Base-by-base conservation (phyloP, 306 rosid species). In the Cucurbita moschata region DNA sequence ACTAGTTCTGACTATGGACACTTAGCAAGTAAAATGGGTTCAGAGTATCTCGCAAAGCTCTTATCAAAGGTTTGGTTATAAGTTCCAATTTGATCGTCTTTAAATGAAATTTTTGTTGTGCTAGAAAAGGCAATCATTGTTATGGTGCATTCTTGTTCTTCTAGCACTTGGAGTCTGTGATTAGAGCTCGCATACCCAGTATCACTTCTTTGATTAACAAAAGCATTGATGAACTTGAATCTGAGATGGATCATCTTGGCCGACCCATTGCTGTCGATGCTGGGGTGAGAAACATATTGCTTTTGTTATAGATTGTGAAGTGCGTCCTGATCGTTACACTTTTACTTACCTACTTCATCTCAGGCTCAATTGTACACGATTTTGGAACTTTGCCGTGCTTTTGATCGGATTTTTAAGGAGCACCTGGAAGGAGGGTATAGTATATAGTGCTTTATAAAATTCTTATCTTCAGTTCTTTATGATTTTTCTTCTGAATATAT, bases 401-500 rank as follows among this genome's bases (percentile, higher is more conserved):
- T 94, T 83, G 97, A 94, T 67, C 85, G 90, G 79, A 85, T 91
- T 79, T 94, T 91, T 86, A 94, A 94, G 89, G 99, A 94, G 87
- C 99, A 94, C 80, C 82, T 94, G 82, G 99, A 94, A 62, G 99
- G 97, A 86, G 97, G 97, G 99, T 89, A 91, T 82, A 60, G 66
- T 80, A 47, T 30, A 30, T 82, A 60, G 66, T 80, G 47, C 67
- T 51, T 82, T 8, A 47, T 57, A 15, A 38, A 43, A 8, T 82
- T 73, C 26, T 53, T 38, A 2, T 69, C 23, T 72, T 78, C 8
- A 16, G 18, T 42, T 64, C 42, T 4, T 1, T 14, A 1, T 71
- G 12, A 12, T 72, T 39, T 56, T 38, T 73, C 12, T 38, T 54
- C 74, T 21, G 15, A 68, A 43, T 47, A 10, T 68, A 46, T 16